Conservation (phyloP, 2,329 filamentous ascomycete species). For the Anthostomella pinea region DNA sequence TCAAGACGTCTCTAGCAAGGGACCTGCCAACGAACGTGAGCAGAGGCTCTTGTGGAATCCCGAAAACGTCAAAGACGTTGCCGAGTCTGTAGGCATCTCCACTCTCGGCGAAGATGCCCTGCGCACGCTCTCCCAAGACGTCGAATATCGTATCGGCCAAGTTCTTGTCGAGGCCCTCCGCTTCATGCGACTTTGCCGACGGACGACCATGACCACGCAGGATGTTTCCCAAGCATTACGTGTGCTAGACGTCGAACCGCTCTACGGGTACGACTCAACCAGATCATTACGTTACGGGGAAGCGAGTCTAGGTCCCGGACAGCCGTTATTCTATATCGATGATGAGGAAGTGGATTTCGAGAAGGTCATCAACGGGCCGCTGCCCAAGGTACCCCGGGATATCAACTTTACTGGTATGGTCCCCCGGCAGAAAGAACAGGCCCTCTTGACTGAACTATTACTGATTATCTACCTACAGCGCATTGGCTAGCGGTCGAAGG, state of each 20-base stretch:
- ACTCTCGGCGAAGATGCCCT: constrained; percentile 81
- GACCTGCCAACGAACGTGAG: constrained; percentile 18
- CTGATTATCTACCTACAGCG: constrained; percentile 47
- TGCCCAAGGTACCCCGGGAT: constrained; percentile 92
- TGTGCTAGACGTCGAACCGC: constrained; percentile 86
- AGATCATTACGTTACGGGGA: constrained; percentile 88
- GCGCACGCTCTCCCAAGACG: constrained; percentile 84
- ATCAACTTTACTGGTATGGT: constrained; percentile 80
- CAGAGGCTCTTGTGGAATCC: constrained; percentile 77
- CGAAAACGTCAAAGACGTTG: constrained; percentile 93
- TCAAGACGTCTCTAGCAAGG: constrained; percentile 22
- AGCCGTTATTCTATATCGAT: constrained; percentile 95
- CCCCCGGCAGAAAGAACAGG: not conserved
- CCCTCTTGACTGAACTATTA: not conserved
- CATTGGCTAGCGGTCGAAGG: constrained; percentile 98
- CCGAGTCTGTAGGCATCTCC: constrained; percentile 88
- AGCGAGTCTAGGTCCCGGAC: constrained; percentile 86
- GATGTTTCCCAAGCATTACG: constrained; percentile 85
- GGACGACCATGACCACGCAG: constrained; percentile 83
- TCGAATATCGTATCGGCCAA: constrained; percentile 91
- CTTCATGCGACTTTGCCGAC: constrained; percentile 88
- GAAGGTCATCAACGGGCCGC: constrained; percentile 93
- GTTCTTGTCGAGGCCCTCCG: constrained; percentile 92
- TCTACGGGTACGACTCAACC: constrained; percentile 95
- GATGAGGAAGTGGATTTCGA: constrained; percentile 99